Evolutionary conservation across 2,329 filamentous ascomycete genomes (phyloP).

Genomic region (Tricladium varicosporioides): DNA sequence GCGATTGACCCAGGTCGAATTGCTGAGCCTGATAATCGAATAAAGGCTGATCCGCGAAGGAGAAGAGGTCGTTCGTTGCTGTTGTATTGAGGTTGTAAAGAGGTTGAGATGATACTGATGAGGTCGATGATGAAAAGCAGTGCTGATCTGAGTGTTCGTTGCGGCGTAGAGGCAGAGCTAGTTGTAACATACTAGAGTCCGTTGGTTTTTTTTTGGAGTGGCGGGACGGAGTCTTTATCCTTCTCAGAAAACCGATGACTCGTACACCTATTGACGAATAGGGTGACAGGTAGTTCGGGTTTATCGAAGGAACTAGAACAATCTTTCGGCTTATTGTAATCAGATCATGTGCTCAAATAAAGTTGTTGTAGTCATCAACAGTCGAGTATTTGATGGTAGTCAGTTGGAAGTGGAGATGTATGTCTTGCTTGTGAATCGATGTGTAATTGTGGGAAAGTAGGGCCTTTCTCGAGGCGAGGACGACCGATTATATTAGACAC

Average conservation of each 20-base stretch:
- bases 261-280: background rate
- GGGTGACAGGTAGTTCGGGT: background rate
- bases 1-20: constrained; percentile 20
- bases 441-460: too few species aligned
- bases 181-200: background rate
- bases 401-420: background rate
- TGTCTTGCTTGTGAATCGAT: background rate
- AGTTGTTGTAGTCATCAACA: background rate
- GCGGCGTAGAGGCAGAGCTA: background rate
- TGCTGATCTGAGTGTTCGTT: background rate
- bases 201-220: background rate
- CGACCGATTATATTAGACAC: background rate
- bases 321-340: background rate
- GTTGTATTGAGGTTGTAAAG: constrained; percentile 16
- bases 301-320: background rate
- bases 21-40: constrained; percentile 26
- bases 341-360: background rate
- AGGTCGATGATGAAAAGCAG: background rate
- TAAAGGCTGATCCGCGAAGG: constrained; percentile 27
- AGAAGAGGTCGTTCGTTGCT: constrained; percentile 18
- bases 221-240: background rate
- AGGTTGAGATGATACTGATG: constrained; percentile 14
- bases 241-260: background rate
- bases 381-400: background rate
- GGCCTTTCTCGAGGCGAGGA: background rate